These are phyloP conservation scores for Colletotrichum horii DNA, from an alignment of 2,329 filamentous ascomycete genomes.

Conservation along the genomic window DNA sequence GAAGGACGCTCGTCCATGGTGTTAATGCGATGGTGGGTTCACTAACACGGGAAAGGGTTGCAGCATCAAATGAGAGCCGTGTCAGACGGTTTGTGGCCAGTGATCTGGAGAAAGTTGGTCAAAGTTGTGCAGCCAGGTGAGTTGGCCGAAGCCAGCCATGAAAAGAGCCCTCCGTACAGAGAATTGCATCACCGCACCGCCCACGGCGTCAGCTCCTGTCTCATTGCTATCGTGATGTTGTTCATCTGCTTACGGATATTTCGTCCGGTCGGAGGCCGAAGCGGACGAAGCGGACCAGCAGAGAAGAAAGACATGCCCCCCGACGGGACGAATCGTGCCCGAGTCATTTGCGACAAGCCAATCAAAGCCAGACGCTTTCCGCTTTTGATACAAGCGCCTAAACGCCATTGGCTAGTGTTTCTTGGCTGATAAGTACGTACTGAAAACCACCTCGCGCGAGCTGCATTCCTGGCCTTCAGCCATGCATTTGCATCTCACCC, in stretches of 20 bases:
- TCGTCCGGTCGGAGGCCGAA: slow-evolving; percentile 17
- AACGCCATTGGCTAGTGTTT: background rate
- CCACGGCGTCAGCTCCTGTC: background rate
- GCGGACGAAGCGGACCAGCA: background rate
- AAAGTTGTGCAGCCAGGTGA: background rate
- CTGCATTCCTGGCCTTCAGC: background rate
- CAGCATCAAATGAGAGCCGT: background rate
- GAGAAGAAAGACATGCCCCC: background rate
- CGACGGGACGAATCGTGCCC: background rate
- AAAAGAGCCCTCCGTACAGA: background rate
- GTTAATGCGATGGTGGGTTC: background rate
- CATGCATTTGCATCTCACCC: background rate
- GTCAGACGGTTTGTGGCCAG: background rate
- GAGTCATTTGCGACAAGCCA: background rate
- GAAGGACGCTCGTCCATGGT: slow-evolving; percentile 11
- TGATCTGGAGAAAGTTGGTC: background rate
- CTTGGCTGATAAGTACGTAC: background rate
- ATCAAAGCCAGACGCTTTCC: background rate
- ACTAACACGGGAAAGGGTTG: background rate
- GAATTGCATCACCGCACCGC: background rate
- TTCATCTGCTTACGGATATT: slow-evolving; percentile 4
- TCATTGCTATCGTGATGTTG: background rate
- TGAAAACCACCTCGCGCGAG: background rate
- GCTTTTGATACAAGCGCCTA: background rate
- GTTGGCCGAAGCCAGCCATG: background rate